phyloP scores from a whole-genome alignment of 305 asterid species.

The Withania somnifera region DNA sequence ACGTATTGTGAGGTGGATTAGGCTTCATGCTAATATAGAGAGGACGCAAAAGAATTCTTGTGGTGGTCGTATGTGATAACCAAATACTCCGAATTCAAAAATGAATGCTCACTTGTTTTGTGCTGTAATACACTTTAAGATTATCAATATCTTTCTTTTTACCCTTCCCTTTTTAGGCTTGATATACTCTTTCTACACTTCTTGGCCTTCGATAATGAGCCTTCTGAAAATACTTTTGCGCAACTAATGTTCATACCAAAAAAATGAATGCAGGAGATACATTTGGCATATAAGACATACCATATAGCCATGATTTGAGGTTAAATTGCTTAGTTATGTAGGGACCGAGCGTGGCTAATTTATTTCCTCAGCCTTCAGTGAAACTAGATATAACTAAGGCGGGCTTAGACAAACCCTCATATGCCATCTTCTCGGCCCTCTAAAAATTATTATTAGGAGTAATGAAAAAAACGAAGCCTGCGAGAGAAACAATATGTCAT shows the following conservation, averaged over 20 bases:
- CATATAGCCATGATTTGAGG: background rate
- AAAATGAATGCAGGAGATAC: background rate
- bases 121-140: background rate
- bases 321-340: background rate
- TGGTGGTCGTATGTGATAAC: background rate
- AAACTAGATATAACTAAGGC: no score
- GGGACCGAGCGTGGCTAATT: background rate
- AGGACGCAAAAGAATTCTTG: background rate
- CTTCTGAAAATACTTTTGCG: background rate
- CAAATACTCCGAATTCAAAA: background rate
- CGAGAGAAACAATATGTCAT: background rate
- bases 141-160: background rate
- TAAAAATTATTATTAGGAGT: no score
- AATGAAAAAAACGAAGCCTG: background rate
- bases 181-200: background rate
- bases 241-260: background rate
- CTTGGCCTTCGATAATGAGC: background rate
- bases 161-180: background rate
- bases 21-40: background rate
- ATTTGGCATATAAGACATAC: background rate
- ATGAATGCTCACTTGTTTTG: background rate
- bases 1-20: background rate
- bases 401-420: no score
- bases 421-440: no score
- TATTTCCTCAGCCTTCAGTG: background rate